Percentiles rank a stretch among this genome's conserved stretches.
Evolutionary conservation across 23 red algal genomes (phyloP).

Genomic region (Gracilariopsis chorda): DNA sequence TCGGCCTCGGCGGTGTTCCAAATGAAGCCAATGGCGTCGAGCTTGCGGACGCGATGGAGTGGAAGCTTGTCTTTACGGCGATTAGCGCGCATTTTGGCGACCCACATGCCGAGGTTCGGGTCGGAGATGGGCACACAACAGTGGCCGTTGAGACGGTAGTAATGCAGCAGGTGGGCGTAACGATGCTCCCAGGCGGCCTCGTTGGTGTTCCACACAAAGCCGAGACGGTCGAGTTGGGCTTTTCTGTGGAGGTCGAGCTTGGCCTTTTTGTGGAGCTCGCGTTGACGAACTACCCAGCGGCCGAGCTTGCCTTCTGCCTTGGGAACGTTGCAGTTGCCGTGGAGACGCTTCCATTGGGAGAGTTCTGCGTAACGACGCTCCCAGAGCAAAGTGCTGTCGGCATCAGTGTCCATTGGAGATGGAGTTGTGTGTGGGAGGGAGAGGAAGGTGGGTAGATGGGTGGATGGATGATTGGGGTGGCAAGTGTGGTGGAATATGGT

Average conservation of each 20-base stretch:
- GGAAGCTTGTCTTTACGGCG: slow-evolving; percentile 35
- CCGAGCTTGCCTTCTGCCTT: slow-evolving; percentile 52
- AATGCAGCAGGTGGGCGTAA: slow-evolving; percentile 22
- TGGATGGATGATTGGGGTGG: no score
- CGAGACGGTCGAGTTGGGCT: slow-evolving; percentile 9
- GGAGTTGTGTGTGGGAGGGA: no score
- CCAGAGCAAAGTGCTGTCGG: slow-evolving; percentile 24
- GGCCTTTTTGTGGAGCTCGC: slow-evolving; percentile 54
- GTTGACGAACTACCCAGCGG: slow-evolving; percentile 56
- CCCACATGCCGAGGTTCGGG: slow-evolving; percentile 52
- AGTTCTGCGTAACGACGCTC: slow-evolving; percentile 28
- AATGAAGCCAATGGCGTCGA: slow-evolving; percentile 27
- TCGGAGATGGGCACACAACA: slow-evolving; percentile 53
- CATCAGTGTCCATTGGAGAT: not conserved
- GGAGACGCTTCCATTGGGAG: not conserved
- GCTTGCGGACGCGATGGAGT: slow-evolving; percentile 8
- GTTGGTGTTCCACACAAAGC: slow-evolving; percentile 62
- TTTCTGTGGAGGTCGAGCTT: slow-evolving; percentile 23
- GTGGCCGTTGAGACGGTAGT: slow-evolving; percentile 6
- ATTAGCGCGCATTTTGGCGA: slow-evolving; percentile 46
- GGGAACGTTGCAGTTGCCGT: slow-evolving; percentile 50
- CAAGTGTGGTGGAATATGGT: no score
- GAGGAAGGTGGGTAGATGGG: no score
- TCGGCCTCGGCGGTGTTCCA: slow-evolving; percentile 57
- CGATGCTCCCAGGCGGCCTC: slow-evolving; percentile 43